These are phyloP conservation scores for Solanum chmielewskii DNA, from an alignment of 257 asterid genomes.

Conservation along the genomic window DNA sequence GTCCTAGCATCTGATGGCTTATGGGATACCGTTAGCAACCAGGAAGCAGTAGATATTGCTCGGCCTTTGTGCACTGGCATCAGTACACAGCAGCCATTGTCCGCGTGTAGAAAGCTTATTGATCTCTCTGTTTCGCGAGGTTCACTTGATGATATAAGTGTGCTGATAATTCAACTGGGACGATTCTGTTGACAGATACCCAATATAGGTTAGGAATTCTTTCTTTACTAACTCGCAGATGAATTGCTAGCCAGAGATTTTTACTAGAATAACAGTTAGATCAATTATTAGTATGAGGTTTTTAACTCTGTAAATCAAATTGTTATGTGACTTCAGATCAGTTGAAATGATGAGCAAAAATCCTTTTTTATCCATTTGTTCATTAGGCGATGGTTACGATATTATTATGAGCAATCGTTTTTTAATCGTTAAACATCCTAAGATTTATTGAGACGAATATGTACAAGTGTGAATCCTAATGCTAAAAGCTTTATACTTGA, in stretches of 20 bases:
- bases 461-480: not conserved
- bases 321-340: not conserved
- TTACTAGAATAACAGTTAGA: not conserved
- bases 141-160: slow-evolving; percentile 63
- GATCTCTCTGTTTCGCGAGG: slow-evolving; percentile 71
- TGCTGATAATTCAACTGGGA: slow-evolving; percentile 45
- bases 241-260: not conserved
- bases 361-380: not conserved
- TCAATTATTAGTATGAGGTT: not conserved
- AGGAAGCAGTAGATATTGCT: slow-evolving; percentile 66
- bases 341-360: not conserved
- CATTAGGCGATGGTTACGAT: not conserved
- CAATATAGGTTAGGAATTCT: not conserved
- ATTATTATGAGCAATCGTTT: not conserved
- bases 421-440: not conserved
- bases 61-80: slow-evolving; percentile 28
- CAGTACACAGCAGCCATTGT: slow-evolving; percentile 26
- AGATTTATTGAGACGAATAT: not conserved
- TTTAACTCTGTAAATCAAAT: not conserved
- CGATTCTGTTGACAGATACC: not conserved
- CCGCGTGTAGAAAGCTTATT: slow-evolving; percentile 61
- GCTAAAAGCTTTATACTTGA: not conserved
- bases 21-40: slow-evolving; percentile 90
- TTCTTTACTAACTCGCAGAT: not conserved
- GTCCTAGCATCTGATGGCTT: slow-evolving; percentile 90